These are phyloP conservation scores for Backusella tuberculispora DNA, from an alignment of 192 early-diverging fungal genomes.

Conservation along the genomic window DNA sequence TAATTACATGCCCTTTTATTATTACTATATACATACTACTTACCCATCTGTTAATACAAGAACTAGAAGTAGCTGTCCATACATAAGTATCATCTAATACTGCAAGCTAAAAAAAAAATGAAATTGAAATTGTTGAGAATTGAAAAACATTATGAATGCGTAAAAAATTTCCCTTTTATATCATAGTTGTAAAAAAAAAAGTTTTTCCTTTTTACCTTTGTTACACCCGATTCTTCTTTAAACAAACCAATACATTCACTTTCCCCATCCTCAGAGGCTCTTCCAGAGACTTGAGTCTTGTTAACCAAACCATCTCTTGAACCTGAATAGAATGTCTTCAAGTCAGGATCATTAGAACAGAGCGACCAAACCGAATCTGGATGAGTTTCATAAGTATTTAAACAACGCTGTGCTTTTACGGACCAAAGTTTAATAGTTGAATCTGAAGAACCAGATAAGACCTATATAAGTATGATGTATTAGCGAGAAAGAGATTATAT, in stretches of 20 bases:
- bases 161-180: no score
- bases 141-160: background rate
- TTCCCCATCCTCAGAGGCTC: conserved; percentile 50
- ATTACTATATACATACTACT: background rate
- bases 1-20: background rate
- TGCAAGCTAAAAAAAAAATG: conserved; percentile 58
- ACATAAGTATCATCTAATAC: conserved; percentile 85
- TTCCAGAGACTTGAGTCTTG: conserved; percentile 70
- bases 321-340: conserved; percentile 92
- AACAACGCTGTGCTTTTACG: conserved; percentile 80
- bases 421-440: conserved; percentile 98
- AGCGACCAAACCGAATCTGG: conserved; percentile 92
- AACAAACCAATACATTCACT: conserved; percentile 87
- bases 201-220: conserved; percentile 55
- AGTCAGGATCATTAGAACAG: conserved; percentile 79
- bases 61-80: conserved; percentile 90
- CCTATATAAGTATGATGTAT: conserved; percentile 43
- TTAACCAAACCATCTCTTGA: conserved; percentile 91
- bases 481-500: background rate
- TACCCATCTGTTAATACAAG: conserved; percentile 87
- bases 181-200: conserved; percentile 9
- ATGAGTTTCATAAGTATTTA: conserved; percentile 89
- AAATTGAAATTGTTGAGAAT: background rate
- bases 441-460: conserved; percentile 93
- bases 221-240: conserved; percentile 80